phyloP scores from a whole-genome alignment of 352 stramenopile species.

The Thalassiosira delicatula region DNA sequence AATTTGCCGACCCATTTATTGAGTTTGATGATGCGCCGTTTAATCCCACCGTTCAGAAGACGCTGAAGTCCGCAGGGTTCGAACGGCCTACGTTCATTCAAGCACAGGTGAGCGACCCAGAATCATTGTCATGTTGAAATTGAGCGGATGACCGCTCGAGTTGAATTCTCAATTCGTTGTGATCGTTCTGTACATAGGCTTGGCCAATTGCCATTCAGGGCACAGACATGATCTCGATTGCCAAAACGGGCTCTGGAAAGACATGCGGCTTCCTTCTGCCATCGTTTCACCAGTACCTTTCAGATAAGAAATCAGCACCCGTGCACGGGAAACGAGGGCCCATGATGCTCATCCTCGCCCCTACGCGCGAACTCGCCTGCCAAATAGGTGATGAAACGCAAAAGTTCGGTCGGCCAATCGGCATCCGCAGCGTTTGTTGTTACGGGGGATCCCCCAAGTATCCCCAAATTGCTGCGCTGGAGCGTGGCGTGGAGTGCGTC shows the following conservation, averaged over 20 bases:
- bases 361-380: conserved; percentile 51
- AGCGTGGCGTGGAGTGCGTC: conserved; percentile 91
- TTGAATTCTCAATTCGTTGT: too few relatives aligned
- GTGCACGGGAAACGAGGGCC: too few relatives aligned
- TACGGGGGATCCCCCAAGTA: conserved; percentile 93
- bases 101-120: conserved; percentile 71
- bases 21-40: conserved; percentile 82
- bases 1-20: conserved; percentile 71
- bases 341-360: not conserved
- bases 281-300: too few relatives aligned
- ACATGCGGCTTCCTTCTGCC: not conserved
- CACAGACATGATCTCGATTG: not conserved
- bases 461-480: conserved; percentile 90
- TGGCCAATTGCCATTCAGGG: not conserved
- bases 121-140: too few relatives aligned
- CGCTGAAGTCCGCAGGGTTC: conserved; percentile 81
- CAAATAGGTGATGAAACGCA: conserved; percentile 95
- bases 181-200: too few relatives aligned
- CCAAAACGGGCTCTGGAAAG: not conserved
- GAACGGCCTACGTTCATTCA: conserved; percentile 80
- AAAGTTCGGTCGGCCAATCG: conserved; percentile 85
- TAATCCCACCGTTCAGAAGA: conserved; percentile 69
- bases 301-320: too few relatives aligned
- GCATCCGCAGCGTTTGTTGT: conserved; percentile 88
- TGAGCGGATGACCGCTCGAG: too few relatives aligned